Percentiles rank a stretch among this genome's conserved stretches.
phyloP scores from a whole-genome alignment of 257 asterid species.

The Solanum pimpinellifolium region DNA sequence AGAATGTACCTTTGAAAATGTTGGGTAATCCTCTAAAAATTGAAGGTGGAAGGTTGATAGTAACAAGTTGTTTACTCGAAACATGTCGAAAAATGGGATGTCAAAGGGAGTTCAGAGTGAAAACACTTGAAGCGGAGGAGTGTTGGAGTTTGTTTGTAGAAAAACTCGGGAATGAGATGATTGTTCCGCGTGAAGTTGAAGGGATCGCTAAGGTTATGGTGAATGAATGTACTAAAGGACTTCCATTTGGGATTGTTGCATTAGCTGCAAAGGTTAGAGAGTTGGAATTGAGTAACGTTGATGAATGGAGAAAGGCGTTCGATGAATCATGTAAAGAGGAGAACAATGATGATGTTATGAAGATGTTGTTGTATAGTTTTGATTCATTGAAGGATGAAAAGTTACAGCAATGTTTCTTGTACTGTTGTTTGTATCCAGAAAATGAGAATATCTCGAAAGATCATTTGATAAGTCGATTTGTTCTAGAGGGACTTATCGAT shows the following conservation, averaged over 20 bases:
- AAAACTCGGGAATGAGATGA: background rate
- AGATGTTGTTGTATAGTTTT: conserved; percentile 12
- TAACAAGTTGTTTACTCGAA: background rate
- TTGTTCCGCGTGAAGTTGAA: background rate
- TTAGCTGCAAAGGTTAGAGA: background rate
- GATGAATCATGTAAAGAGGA: background rate
- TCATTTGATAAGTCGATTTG: conserved; percentile 8
- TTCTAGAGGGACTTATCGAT: conserved; percentile 14
- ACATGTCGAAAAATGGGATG: conserved; percentile 1
- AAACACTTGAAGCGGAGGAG: background rate
- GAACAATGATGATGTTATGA: conserved; percentile 1
- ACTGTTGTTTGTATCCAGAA: conserved; percentile 25
- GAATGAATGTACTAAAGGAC: background rate
- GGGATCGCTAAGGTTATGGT: background rate
- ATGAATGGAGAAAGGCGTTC: background rate
- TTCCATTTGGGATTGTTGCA: background rate
- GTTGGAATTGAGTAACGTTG: background rate
- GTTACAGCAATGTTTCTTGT: conserved; percentile 9
- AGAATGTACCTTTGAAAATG: background rate
- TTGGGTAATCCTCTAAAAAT: background rate
- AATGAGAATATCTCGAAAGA: conserved; percentile 9
- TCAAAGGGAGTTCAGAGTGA: background rate
- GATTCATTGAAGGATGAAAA: conserved; percentile 14
- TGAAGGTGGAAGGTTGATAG: background rate
- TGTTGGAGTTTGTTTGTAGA: conserved; percentile 4